Percentiles rank a stretch among this genome's conserved stretches.
These are phyloP conservation scores for Macaranga tanarius DNA, from an alignment of 441 rosid species.

Conservation along the genomic window DNA sequence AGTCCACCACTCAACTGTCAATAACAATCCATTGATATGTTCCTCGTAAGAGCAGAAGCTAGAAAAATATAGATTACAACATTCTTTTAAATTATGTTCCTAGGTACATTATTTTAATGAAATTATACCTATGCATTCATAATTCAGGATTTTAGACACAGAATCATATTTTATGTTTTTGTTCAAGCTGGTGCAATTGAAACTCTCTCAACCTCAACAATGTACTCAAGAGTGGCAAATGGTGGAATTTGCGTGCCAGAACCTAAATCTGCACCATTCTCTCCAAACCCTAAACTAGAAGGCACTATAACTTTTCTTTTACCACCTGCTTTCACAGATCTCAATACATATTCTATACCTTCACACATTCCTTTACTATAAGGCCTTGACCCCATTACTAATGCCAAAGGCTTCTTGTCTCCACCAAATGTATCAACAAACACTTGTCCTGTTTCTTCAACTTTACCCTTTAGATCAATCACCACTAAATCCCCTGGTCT, in stretches of 20 bases:
- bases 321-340: slow-evolving; percentile 81
- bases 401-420: slow-evolving; percentile 59
- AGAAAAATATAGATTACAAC: no score
- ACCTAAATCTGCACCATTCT: slow-evolving; percentile 65
- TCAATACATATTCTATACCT: slow-evolving; percentile 68
- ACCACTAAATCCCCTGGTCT: slow-evolving; percentile 74
- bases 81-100: no score
- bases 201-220: slow-evolving; percentile 73
- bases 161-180: no score
- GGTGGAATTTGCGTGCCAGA: slow-evolving; percentile 59
- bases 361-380: slow-evolving; percentile 81
- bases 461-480: slow-evolving; percentile 65
- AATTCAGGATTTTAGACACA: background rate
- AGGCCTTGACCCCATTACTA: slow-evolving; percentile 86
- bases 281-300: slow-evolving; percentile 69
- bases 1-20: no score
- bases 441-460: slow-evolving; percentile 52
- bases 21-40: no score
- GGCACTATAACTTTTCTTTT: slow-evolving; percentile 79
- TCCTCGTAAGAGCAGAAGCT: no score
- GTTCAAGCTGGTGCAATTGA: slow-evolving; percentile 76
- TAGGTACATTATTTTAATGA: no score
- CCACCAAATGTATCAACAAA: slow-evolving; percentile 66
- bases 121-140: background rate
- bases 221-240: slow-evolving; percentile 59